Evolutionary conservation across 139 green algal species (phyloP).

Genomic region (Chlorella ohadii): DNA sequence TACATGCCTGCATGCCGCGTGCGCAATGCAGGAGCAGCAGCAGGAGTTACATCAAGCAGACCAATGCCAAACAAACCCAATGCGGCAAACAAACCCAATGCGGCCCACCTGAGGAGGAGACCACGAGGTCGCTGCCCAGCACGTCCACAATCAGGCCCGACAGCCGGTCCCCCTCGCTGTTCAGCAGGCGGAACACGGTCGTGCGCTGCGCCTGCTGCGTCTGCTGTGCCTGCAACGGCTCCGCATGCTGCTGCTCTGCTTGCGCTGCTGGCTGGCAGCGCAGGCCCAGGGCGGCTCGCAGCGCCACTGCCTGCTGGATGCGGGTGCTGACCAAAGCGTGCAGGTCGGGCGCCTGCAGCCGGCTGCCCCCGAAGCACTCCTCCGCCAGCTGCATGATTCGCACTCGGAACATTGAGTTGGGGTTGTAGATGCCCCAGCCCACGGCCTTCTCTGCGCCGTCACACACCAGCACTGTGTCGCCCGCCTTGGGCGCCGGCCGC

Average conservation of each 20-base stretch:
- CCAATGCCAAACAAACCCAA: too few species aligned
- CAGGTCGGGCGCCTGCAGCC: constrained; percentile 50
- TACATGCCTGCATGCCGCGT: too few species aligned
- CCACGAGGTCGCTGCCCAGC: constrained; percentile 31
- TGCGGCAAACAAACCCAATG: too few species aligned
- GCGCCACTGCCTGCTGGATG: constrained; percentile 46
- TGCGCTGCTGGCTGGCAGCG: constrained; percentile 38
- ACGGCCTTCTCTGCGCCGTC: constrained; percentile 56
- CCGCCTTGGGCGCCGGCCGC: constrained; percentile 47
- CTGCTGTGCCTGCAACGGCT: background rate
- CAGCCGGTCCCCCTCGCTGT: constrained; percentile 89
- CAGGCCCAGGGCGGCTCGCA: constrained; percentile 61
- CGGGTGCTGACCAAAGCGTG: constrained; percentile 45
- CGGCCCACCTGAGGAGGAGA: constrained; percentile 4
- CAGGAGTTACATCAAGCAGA: too few species aligned
- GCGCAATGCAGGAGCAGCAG: background rate
- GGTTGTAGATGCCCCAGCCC: constrained; percentile 88
- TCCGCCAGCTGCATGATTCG: constrained; percentile 57
- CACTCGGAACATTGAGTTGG: constrained; percentile 79
- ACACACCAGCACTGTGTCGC: constrained; percentile 73
- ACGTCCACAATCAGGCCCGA: constrained; percentile 73
- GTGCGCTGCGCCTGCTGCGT: constrained; percentile 17
- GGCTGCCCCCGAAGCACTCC: constrained; percentile 21
- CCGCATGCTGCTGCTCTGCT: constrained; percentile 64
- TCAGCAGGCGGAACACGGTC: constrained; percentile 75